Percentiles rank a stretch among this genome's conserved stretches.
These are phyloP conservation scores for Didymella sp. DNA, from an alignment of 2,329 filamentous ascomycete species.

Conservation along the genomic window DNA sequence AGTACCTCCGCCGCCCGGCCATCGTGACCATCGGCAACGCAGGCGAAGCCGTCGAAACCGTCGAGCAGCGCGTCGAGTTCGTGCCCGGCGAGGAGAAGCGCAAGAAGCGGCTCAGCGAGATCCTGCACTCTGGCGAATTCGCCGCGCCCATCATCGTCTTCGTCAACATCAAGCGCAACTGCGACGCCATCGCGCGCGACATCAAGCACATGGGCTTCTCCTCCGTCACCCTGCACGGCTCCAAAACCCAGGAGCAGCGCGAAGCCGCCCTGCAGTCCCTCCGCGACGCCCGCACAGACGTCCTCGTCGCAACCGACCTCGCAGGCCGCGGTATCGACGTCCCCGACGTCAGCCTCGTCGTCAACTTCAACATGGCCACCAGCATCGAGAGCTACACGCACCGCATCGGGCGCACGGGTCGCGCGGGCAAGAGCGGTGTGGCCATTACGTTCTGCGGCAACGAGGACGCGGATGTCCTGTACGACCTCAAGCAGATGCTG, in stretches of 20 bases:
- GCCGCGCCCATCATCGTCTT: conserved; percentile 95
- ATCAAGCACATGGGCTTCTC: conserved; percentile 94
- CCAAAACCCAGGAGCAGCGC: conserved; percentile 97
- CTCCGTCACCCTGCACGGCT: conserved; percentile 88
- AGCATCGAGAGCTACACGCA: conserved; percentile 96
- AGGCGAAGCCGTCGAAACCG: conserved; percentile 95
- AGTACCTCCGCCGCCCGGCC: conserved; percentile 90
- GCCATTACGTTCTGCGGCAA: conserved; percentile 93
- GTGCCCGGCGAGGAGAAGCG: conserved; percentile 89
- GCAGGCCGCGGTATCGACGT: conserved; percentile 98
- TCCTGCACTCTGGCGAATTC: conserved; percentile 81
- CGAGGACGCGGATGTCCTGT: conserved; percentile 89
- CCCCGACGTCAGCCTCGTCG: conserved; percentile 86
- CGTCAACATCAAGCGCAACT: conserved; percentile 99
- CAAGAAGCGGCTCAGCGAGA: conserved; percentile 94
- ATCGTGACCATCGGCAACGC: conserved; percentile 94
- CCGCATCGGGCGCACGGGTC: conserved; percentile 93
- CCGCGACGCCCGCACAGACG: conserved; percentile 78
- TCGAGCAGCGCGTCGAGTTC: conserved; percentile 96
- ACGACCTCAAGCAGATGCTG: conserved; percentile 95
- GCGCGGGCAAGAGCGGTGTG: conserved; percentile 95
- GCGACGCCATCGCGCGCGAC: conserved; percentile 90
- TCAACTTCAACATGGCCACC: conserved; percentile 98
- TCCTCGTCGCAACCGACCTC: conserved; percentile 93
- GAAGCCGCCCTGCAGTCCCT: conserved; percentile 89